Evolutionary conservation across 2,329 filamentous ascomycete species (phyloP), one percentile per base, ranked within the genome.

Genomic region (Pochonia chlamydosporia): DNA sequence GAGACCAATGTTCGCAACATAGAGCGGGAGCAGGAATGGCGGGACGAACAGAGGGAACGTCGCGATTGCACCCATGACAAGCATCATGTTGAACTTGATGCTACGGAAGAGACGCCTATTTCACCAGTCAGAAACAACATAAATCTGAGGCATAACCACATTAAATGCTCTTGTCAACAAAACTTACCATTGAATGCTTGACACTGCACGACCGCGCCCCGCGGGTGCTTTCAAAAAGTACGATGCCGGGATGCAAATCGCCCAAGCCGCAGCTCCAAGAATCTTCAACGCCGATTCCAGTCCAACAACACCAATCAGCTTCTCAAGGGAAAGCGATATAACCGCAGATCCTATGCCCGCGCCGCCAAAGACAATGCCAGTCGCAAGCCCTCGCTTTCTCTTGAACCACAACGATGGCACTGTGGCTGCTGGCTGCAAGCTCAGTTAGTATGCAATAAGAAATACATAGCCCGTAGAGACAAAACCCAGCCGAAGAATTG

Each of bases 321-420:
- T 48, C 0, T 56, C 60, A 2, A 59, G 55, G 0, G 51, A 54
- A 1, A 63, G 55, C 11, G 59, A 59, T 53, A 63, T 60, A 4
- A 60, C 24, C 3, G 60, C 60, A 1, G 60, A 57, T 0, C 60
- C 60, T 0, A 63, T 43, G 2, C 60, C 60, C 1, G 58, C 60
- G 4, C 60, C 60, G 0, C 60, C 59, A 9, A 61, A 62, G 0
- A 63, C 60, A 13, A 61, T 49, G 1, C 60, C 60, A 49, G 60
- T 62, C 0, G 60, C 58, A 5, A 63, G 11, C 1, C 57, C 60
- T 5, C 59, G 52, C 9, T 59, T 51, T 24, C 48, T 60, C 41
- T 58, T 59, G 47, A 63, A 63, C 52, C 58, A 55, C 4, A 56
- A 43, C 0, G 56, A 26, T 2, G 57, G 55, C 5, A 56, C 57